Base-by-base conservation (phyloP, 306 rosid species). In the Medicago ruthenica region DNA sequence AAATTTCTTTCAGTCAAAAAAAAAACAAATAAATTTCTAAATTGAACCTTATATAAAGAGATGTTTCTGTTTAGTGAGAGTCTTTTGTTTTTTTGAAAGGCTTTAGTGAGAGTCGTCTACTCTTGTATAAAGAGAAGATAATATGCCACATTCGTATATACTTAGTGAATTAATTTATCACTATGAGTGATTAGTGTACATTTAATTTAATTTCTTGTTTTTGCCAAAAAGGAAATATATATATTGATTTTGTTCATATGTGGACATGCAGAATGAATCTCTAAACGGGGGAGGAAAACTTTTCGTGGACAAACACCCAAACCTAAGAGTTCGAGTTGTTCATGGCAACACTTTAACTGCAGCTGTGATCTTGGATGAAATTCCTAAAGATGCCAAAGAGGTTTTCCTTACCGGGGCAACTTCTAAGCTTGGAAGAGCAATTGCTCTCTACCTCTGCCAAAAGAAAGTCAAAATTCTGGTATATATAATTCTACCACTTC, bases 331-430 rank as follows among this genome's bases (percentile, higher is more conserved):
- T 70, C 58, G 98, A 73, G 96, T 93, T 72, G 96, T 93, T 67
- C 98, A 93, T 83, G 98, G 98, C 7, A 93, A 91, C 85, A 93
- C 97, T 40, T 82, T 93, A 73, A 93, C 98, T 4, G 96, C 97
- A 34, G 97, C 97, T 2, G 97, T 93, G 0, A 93, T 91, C 72
- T 86, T 93, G 15, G 85, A 93, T 74, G 97, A 93, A 70, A 80
- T 93, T 24, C 92, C 97, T 4, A 77, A 81, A 64, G 81, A 87
- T 77, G 92, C 82, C 0, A 53, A 77, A 27, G 93, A 93, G 53
- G 97, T 93, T 34, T 93, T 91, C 74, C 74, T 93, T 58, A 63
- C 84, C 0, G 97, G 98, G 2, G 97, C 98, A 9, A 91, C 98
- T 80, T 93, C 98, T 48, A 93, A 91, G 79, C 98, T 93, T 64